These are phyloP conservation scores for Tuber aestivum DNA, from an alignment of 495 filamentous ascomycete genomes.

Conservation along the genomic window DNA sequence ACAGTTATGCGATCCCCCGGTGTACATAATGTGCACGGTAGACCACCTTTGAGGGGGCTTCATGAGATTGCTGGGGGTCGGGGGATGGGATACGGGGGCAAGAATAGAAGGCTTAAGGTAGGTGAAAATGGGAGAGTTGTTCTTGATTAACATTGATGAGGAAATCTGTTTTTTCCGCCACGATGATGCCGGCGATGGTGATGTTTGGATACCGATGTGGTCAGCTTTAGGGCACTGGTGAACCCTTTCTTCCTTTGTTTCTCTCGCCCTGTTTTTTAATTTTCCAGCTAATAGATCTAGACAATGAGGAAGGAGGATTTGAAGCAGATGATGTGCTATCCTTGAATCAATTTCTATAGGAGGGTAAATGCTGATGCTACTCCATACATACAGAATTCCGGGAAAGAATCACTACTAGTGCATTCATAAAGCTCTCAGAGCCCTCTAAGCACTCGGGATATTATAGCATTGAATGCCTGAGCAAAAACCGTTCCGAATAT, in stretches of 20 bases:
- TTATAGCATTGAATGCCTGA: not conserved
- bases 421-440: not conserved
- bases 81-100: not conserved
- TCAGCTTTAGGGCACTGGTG: not conserved
- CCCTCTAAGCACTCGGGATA: not conserved
- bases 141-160: too few relatives aligned
- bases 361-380: not conserved
- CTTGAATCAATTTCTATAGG: not conserved
- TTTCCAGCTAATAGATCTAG: not conserved
- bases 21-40: not conserved
- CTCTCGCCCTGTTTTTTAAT: not conserved
- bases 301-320: not conserved
- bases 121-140: not conserved
- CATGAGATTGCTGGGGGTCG: not conserved
- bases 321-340: not conserved
- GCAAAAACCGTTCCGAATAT: not conserved
- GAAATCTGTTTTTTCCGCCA: not conserved
- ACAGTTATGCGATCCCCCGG: not conserved
- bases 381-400: not conserved
- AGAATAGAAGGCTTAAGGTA: constrained; percentile 4
- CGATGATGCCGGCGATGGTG: too few relatives aligned
- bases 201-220: not conserved
- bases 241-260: too few relatives aligned
- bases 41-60: not conserved
- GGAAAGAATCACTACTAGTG: not conserved